Base-by-base conservation (phyloP, 306 rosid genomes). In the Cercis canadensis region DNA sequence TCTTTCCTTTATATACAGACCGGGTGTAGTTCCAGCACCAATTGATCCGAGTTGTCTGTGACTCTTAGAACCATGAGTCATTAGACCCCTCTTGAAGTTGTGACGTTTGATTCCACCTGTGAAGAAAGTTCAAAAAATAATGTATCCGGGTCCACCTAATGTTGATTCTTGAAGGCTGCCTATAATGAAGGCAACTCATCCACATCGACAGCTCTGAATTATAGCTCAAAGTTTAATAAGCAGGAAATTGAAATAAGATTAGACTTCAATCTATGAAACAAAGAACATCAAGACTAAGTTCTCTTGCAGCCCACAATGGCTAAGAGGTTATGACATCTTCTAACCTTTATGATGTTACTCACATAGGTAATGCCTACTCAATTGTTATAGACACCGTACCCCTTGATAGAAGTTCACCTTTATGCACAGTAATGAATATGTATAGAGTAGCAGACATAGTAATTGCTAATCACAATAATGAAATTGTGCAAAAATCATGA, bases 1-100 rank as follows among this genome's bases (percentile, higher is more conserved):
- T 94, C 86, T 94, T 94, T 46, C 99, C 99, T 62, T 80, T 80
- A 78, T 89, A 91, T 2, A 94, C 99, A 6, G 84, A 0, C 99
- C 99, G 0, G 96, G 99, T 1, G 99, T 94, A 0, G 99, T 94
- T 69, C 99, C 99, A 1, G 96, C 99, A 49, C 99, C 97, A 24
- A 94, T 94, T 0, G 99, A 94, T 40, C 99, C 99, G 1, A 91
- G 69, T 33, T 89, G 92, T 54, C 99, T 85, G 56, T 94, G 99
- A 70, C 99, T 94, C 85, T 94, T 94, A 4, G 99, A 94, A 76
- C 99, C 99, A 16, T 94, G 99, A 54, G 79, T 71, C 97, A 94
- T 94, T 11, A 15, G 95, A 67, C 99, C 99, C 72, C 99, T 85
- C 63, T 72, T 86, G 78, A 94, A 94, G 82, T 89, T 49, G 67